Percentiles rank a stretch among this genome's conserved stretches.
These are phyloP conservation scores for Psilocybe azurescens DNA, from an alignment of 768 basidiomycete genomes.

Conservation along the genomic window DNA sequence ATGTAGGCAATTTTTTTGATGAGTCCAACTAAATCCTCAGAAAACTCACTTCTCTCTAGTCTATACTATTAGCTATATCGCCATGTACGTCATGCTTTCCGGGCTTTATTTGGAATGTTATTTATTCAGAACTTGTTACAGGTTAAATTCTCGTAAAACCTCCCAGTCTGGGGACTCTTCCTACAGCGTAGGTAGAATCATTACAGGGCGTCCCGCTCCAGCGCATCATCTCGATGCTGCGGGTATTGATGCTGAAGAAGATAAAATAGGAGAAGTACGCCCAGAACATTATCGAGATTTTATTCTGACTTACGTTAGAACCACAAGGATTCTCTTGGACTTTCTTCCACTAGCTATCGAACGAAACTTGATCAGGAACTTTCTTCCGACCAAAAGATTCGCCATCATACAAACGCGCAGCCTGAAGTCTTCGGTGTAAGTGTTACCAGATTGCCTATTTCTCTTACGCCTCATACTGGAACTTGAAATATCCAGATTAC, in stretches of 20 bases:
- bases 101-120: too few relatives aligned
- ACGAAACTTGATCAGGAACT: background rate
- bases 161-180: background rate
- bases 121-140: background rate
- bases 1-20: slow-evolving; percentile 30
- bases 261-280: slow-evolving; percentile 2
- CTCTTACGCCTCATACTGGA: background rate
- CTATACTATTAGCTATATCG: slow-evolving; percentile 18
- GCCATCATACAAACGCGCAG: background rate
- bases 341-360: slow-evolving; percentile 2
- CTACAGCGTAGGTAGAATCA: slow-evolving; percentile 1
- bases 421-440: slow-evolving; percentile 1
- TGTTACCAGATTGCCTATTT: background rate
- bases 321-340: slow-evolving; percentile 1
- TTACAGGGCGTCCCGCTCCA: background rate
- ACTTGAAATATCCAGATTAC: background rate
- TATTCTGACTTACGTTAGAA: background rate
- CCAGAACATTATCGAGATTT: background rate
- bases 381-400: background rate
- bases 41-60: slow-evolving; percentile 6
- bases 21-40: background rate
- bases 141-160: slow-evolving; percentile 10
- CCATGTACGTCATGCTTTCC: slow-evolving; percentile 10
- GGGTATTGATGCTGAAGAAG: background rate
- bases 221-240: background rate